Conservation (phyloP, 352 stramenopile genomes). For the Phytophthora sojae region DNA sequence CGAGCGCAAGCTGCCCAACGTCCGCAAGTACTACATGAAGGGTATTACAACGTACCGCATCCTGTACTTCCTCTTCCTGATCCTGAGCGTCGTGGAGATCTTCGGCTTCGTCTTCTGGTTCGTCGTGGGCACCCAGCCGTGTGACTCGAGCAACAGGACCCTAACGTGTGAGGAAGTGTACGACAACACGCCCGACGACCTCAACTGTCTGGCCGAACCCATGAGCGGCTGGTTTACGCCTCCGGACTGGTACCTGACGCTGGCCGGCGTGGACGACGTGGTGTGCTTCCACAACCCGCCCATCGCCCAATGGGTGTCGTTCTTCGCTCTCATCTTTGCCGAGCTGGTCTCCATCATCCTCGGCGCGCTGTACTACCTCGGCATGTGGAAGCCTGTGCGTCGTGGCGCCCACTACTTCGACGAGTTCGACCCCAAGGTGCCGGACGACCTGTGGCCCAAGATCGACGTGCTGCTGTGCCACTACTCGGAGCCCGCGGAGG, state of each 20-base stretch:
- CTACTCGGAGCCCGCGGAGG: conserved; percentile 86
- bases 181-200: conserved; percentile 65
- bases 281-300: conserved; percentile 80
- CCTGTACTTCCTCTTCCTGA: conserved; percentile 82
- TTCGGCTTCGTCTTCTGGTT: conserved; percentile 84
- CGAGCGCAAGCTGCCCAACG: conserved; percentile 87
- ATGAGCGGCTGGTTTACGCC: conserved; percentile 77
- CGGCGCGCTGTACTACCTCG: conserved; percentile 85
- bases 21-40: conserved; percentile 92
- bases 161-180: conserved; percentile 68
- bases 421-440: conserved; percentile 85
- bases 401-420: conserved; percentile 89
- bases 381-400: conserved; percentile 91
- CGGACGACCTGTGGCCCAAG: conserved; percentile 85
- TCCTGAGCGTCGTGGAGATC: conserved; percentile 75
- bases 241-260: conserved; percentile 78
- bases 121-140: conserved; percentile 79
- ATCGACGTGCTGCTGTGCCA: conserved; percentile 86
- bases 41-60: conserved; percentile 79
- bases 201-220: conserved; percentile 53
- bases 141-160: conserved; percentile 56
- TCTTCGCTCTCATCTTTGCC: conserved; percentile 73
- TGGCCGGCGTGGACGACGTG: conserved; percentile 80
- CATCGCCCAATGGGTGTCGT: conserved; percentile 83
- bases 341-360: conserved; percentile 79